These are phyloP conservation scores for Alternaria alternata DNA, from an alignment of 2,329 filamentous ascomycete species.

Conservation along the genomic window DNA sequence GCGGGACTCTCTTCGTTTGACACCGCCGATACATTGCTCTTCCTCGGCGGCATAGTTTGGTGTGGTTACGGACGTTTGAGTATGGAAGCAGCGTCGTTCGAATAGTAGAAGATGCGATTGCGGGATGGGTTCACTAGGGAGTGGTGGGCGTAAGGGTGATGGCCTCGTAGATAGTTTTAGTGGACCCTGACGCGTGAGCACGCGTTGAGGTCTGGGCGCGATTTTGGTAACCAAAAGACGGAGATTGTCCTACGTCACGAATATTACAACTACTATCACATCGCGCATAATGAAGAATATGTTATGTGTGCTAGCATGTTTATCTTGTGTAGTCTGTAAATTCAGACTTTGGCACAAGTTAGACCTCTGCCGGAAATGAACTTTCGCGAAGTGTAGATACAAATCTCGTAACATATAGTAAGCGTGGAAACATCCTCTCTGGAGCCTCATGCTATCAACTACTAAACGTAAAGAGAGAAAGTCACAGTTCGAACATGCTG, in stretches of 20 bases:
- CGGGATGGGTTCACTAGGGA: conserved; percentile 6
- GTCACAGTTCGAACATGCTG: no score
- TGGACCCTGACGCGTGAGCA: conserved; percentile 40
- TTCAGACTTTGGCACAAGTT: neutral
- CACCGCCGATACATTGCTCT: conserved; percentile 55
- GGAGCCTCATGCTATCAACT: neutral
- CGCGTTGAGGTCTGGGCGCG: conserved; percentile 33
- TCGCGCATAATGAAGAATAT: no score
- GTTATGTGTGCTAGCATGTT: no score
- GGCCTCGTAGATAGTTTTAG: conserved; percentile 21
- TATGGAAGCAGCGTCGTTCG: neutral
- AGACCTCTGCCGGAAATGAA: neutral
- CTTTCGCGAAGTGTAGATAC: neutral
- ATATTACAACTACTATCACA: neutral
- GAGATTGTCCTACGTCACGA: neutral
- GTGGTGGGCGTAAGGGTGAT: conserved; percentile 24
- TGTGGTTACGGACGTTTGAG: neutral
- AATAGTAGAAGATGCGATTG: conserved; percentile 1
- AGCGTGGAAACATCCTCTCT: neutral
- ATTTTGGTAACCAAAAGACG: conserved; percentile 1
- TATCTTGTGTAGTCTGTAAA: neutral
- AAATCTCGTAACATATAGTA: neutral
- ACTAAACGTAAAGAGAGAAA: neutral
- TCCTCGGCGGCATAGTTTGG: conserved; percentile 56
- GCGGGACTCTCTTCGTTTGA: conserved; percentile 48